Base-by-base conservation (phyloP, 2,329 filamentous ascomycete genomes). In the Calonectria pteridis region DNA sequence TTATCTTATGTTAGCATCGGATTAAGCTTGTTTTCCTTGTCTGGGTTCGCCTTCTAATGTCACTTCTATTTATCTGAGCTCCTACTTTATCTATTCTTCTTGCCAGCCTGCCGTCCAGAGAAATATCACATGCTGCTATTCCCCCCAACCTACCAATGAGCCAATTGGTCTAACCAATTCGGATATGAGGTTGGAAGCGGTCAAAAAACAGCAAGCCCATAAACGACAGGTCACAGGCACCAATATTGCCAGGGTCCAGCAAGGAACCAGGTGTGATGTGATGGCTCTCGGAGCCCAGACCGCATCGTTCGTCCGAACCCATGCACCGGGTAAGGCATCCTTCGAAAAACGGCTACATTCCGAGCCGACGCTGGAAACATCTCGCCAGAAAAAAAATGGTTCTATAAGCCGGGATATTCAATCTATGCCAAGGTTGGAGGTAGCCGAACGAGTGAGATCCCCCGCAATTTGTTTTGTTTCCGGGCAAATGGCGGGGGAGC, bases 391-490 rank as follows among this genome's bases (percentile, higher is more conserved):
- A 16, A 62, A 62, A 7, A 33, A 16, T 31, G 51, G 33, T 40
- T 28, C 31, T 62, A 62, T 40, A 40, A 6, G 33, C 55, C 55
- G n/a, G 55, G 55, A 40, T 62, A 6, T 6, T 23, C 33, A 59
- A 62, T 29, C n/a, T 62, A 62, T 26, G 55, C 55, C 33, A 37
- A 62, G 55, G 31, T 40, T 26, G 55, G 55, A 62, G 55, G 35
- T 62, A 62, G 55, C 55, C 55, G 55, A 49, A 28, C 37, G 59
- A 49, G 59, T 49, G 29, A 28, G 29, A 64, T 49, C 58, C 59
- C 40, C 59, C 59, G 40, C 59, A 33, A 43, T 64, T 49, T 29
- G 40, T 64, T 49, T 64, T 26, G 59, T 49, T 64, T 64, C 59
- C 55, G 53, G 26, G 33, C 55, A 62, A 62, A 62, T 62, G 35